Conservation (phyloP, 805 yeast genomes). For the Kodamaea sagamina region DNA sequence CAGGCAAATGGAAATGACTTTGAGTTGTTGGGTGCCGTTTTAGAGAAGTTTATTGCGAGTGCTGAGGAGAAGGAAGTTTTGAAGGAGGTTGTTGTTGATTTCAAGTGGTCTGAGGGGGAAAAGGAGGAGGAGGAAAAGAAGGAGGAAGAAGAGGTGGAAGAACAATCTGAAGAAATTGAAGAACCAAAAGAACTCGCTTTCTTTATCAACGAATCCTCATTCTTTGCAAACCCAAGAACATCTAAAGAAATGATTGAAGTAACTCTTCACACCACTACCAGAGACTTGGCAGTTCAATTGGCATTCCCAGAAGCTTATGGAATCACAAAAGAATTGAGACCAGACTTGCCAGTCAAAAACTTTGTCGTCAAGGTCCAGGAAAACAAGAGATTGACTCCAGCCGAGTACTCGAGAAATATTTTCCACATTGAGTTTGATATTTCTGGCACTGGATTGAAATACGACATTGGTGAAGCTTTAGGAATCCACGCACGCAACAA, state of each 20-base stretch:
- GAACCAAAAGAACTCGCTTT: constrained; percentile 43
- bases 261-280: constrained; percentile 33
- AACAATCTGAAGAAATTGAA: constrained; percentile 27
- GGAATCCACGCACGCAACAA: constrained; percentile 93
- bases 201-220: constrained; percentile 64
- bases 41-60: constrained; percentile 64
- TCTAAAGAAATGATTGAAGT: constrained; percentile 39
- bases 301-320: constrained; percentile 81
- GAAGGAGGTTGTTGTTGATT: constrained; percentile 35
- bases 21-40: constrained; percentile 72
- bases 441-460: constrained; percentile 85
- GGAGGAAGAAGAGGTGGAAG: constrained; percentile 17
- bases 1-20: constrained; percentile 81
- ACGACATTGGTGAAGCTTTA: constrained; percentile 94
- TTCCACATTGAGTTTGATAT: constrained; percentile 95
- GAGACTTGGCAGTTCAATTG: constrained; percentile 65
- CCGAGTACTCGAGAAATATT: constrained; percentile 87
- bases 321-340: constrained; percentile 65
- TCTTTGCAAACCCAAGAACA: constrained; percentile 58
- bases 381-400: constrained; percentile 88
- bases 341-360: constrained; percentile 84
- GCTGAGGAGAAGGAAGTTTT: constrained; percentile 48
- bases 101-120: constrained; percentile 39
- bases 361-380: constrained; percentile 87
- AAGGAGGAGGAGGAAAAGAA: constrained; percentile 29